Evolutionary conservation across 2,329 filamentous ascomycete species (phyloP).

Genomic region (Helotiales sp.): DNA sequence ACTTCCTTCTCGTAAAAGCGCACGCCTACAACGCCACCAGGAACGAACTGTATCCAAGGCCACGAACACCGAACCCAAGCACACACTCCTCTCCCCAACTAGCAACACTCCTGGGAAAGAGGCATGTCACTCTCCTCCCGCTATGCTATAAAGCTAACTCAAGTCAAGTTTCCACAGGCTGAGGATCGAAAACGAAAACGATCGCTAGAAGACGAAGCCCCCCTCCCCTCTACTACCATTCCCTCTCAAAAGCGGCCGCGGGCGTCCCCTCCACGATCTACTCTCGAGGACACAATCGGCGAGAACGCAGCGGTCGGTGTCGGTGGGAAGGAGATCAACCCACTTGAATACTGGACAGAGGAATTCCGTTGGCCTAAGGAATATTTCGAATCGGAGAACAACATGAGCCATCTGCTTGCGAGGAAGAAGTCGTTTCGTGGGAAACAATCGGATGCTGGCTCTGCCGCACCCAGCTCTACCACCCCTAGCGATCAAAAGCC

Average conservation of each 20-base stretch:
- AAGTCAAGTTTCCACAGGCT: constrained; percentile 30
- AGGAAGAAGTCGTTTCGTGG: constrained; percentile 41
- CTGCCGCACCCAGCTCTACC: constrained; percentile 36
- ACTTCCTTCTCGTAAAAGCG: constrained; percentile 29
- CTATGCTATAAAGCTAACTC: constrained; percentile 33
- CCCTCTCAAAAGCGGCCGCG: constrained; percentile 28
- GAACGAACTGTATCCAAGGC: constrained; percentile 26
- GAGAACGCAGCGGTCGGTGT: constrained; percentile 21
- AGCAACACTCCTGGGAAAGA: constrained; percentile 31
- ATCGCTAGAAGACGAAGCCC: constrained; percentile 27
- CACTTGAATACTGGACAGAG: constrained; percentile 41
- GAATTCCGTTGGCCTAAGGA: no score
- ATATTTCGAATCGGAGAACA: constrained; percentile 22
- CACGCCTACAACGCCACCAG: constrained; percentile 24
- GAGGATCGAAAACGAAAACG: constrained; percentile 34
- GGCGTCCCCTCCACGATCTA: constrained; percentile 23
- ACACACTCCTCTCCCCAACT: constrained; percentile 29
- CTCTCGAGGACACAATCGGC: constrained; percentile 26
- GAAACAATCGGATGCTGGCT: constrained; percentile 40
- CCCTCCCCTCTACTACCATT: no score
- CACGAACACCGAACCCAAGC: constrained; percentile 30
- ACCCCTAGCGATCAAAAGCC: constrained; percentile 48
- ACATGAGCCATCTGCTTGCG: constrained; percentile 40
- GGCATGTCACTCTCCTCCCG: constrained; percentile 26
- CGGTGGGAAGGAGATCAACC: constrained; percentile 33